Conservation (phyloP, 768 basidiomycete species). For the Xerocomellus amylosporus region DNA sequence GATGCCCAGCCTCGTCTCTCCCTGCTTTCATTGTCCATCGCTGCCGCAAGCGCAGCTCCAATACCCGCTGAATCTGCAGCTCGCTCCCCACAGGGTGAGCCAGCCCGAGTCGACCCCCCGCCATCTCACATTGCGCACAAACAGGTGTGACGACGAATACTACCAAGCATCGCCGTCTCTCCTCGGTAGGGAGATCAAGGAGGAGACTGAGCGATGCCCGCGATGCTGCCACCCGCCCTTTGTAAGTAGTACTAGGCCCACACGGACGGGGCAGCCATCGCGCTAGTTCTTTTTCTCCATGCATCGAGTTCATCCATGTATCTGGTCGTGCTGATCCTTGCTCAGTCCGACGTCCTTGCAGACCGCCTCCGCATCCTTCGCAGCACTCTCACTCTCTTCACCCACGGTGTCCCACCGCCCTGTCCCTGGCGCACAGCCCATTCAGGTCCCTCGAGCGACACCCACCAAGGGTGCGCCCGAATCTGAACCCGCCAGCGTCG, state of each 20-base stretch:
- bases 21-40: slow-evolving; percentile 67
- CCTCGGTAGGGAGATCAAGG: slow-evolving; percentile 67
- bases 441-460: not conserved
- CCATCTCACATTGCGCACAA: not conserved
- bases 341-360: slow-evolving; percentile 37
- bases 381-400: slow-evolving; percentile 41
- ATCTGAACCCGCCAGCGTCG: slow-evolving; percentile 11
- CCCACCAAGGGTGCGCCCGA: slow-evolving; percentile 5
- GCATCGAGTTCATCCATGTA: not conserved
- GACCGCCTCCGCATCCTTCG: slow-evolving; percentile 38
- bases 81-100: slow-evolving; percentile 17
- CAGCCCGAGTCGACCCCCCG: not conserved
- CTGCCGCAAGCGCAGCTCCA: slow-evolving; percentile 50
- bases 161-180: slow-evolving; percentile 62
- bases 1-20: slow-evolving; percentile 34
- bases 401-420: slow-evolving; percentile 33
- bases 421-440: slow-evolving; percentile 12
- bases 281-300: not conserved
- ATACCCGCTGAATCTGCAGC: slow-evolving; percentile 34
- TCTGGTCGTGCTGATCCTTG: slow-evolving; percentile 6
- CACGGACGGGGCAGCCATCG: not conserved
- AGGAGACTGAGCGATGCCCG: slow-evolving; percentile 76
- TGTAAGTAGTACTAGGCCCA: slow-evolving; percentile 55
- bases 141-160: slow-evolving; percentile 33
- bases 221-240: slow-evolving; percentile 71